phyloP scores from a whole-genome alignment of 345 rosid genomes.

The Aurinia saxatilis region DNA sequence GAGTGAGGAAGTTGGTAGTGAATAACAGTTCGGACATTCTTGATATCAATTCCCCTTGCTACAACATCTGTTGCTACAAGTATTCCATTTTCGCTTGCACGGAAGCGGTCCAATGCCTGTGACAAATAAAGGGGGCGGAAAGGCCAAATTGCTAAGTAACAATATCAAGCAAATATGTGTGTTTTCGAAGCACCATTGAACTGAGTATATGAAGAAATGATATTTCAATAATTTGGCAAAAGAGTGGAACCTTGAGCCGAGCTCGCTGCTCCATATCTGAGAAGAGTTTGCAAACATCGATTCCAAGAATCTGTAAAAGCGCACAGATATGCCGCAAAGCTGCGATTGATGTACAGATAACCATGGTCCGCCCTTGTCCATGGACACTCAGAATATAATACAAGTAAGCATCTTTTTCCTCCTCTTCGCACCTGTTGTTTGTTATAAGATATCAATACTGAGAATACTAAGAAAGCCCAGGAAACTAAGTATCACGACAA shows the following conservation, averaged over 20 bases:
- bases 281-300: slow-evolving; percentile 63
- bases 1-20: slow-evolving; percentile 99
- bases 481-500: slow-evolving; percentile 4
- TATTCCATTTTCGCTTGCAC: slow-evolving; percentile 66
- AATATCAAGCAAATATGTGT: slow-evolving; percentile 1
- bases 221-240: not conserved
- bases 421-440: slow-evolving; percentile 72
- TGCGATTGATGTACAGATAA: slow-evolving; percentile 92
- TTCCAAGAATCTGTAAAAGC: slow-evolving; percentile 64
- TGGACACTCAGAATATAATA: slow-evolving; percentile 84
- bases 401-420: slow-evolving; percentile 81
- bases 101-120: slow-evolving; percentile 89
- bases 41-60: slow-evolving; percentile 97
- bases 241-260: slow-evolving; percentile 65
- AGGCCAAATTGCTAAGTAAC: slow-evolving; percentile 11
- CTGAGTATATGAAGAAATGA: not conserved
- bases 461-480: slow-evolving; percentile 6
- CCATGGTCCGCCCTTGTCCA: slow-evolving; percentile 90
- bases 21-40: slow-evolving; percentile 85
- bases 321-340: slow-evolving; percentile 87
- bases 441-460: slow-evolving; percentile 10
- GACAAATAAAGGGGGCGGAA: slow-evolving; percentile 11
- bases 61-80: slow-evolving; percentile 97
- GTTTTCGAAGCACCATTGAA: not conserved
- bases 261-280: slow-evolving; percentile 98